Evolutionary conservation across 1,284 basidiomycete species (phyloP), one percentile per base, ranked within the genome.

Genomic region (Leucoagaricus sp.): DNA sequence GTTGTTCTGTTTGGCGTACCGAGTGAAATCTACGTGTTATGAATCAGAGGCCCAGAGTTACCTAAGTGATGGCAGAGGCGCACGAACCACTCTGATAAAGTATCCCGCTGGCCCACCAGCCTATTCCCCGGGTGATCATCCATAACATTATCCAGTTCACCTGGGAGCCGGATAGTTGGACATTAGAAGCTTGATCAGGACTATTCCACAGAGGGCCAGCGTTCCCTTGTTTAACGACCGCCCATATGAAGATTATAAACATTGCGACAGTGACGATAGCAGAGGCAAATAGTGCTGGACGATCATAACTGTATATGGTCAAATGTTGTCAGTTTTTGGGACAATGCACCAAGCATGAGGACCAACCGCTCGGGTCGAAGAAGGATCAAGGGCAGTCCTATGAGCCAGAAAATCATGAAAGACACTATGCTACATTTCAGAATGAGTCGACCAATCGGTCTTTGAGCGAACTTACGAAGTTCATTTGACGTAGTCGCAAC

Each of bases 111-210:
- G 69, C 64, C 69, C 69, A 72, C 1, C 64, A 68, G 3, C 71
- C 71, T 40, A 69, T 65, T 1, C 65, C 65, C 56, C 69, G 68
- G 9, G 66, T 70, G 12, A 70, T 66, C 52, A 67, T 63, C 29
- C 69, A 57, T 64, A 71, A 67, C 67, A 73, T 70, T 1, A 63
- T 59, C 71, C 70, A 73, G 10, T 65, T 65, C 0, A 72, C 55
- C 7, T 60, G 53, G 9, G 67, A 60, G 9, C 69, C 68, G 3
- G 63, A 42, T 0, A 70, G 63, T 21, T 60, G 65, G 6, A 67
- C 55, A 3, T 68, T 65, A 40, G 67, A 69, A 3, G 69, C 58
- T 1, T 58, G 65, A 51, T 70, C 69, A 1, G 71, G 69, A 38
- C 70, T 58, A 17, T 49, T 62, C 59, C 64, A 70, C 3, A 72